Evolutionary conservation across 768 basidiomycete genomes (phyloP).

Genomic region (Russula griseocarnosa): DNA sequence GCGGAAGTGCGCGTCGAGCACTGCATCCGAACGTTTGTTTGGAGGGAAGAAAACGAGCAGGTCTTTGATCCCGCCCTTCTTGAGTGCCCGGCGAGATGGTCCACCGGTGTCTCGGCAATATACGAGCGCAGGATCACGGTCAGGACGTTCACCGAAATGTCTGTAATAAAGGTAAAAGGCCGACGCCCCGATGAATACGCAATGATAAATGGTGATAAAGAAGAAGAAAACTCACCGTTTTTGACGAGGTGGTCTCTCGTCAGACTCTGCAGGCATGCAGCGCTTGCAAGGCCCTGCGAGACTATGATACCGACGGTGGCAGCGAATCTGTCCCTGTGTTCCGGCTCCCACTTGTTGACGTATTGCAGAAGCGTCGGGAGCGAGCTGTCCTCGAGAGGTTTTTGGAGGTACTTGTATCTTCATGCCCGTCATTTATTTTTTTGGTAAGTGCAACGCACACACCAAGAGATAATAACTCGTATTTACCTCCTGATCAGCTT

Average conservation of each 20-base stretch:
- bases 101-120: constrained; percentile 79
- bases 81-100: constrained; percentile 82
- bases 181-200: constrained; percentile 1
- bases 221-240: constrained; percentile 55
- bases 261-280: constrained; percentile 73
- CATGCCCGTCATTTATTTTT: neutral
- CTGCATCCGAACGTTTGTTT: constrained; percentile 69
- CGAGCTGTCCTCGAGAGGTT: constrained; percentile 83
- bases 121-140: constrained; percentile 79
- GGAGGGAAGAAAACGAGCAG: constrained; percentile 83
- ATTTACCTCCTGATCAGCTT: constrained; percentile 89
- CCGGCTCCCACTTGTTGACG: constrained; percentile 75
- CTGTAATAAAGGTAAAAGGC: constrained; percentile 39
- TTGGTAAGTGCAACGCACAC: constrained; percentile 11
- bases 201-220: neutral
- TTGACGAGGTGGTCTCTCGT: constrained; percentile 95
- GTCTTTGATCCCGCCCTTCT: constrained; percentile 81
- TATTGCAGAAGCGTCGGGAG: constrained; percentile 86
- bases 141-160: constrained; percentile 71
- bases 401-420: constrained; percentile 99
- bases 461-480: neutral
- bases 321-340: constrained; percentile 79
- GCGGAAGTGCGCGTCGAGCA: constrained; percentile 84
- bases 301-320: constrained; percentile 78
- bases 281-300: constrained; percentile 75